phyloP scores from a whole-genome alignment of 2,329 filamentous ascomycete genomes.

The Hypoxylon sp. region DNA sequence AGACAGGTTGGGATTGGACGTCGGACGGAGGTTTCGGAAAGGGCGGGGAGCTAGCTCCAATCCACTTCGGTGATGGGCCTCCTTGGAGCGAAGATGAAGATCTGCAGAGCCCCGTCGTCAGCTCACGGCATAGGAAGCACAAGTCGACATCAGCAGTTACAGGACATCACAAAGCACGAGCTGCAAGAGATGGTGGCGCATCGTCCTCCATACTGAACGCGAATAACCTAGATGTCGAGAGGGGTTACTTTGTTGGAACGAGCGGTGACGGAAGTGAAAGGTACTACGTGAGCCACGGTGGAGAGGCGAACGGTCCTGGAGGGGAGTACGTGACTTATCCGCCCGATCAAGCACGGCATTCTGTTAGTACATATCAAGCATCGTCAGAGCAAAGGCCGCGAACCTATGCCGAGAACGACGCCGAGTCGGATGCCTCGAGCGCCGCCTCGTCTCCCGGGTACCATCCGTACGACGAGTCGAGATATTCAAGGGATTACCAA shows the following conservation, averaged over 20 bases:
- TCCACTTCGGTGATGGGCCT: slow-evolving; percentile 87
- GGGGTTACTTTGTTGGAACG: slow-evolving; percentile 75
- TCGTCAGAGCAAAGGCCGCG: slow-evolving; percentile 59
- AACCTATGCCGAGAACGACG: slow-evolving; percentile 60
- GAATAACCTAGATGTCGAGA: slow-evolving; percentile 68
- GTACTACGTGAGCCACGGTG: slow-evolving; percentile 78
- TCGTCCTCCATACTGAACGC: slow-evolving; percentile 60
- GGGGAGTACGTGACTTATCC: slow-evolving; percentile 87
- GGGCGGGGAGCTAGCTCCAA: slow-evolving; percentile 80
- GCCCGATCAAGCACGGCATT: slow-evolving; percentile 71
- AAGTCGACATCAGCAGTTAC: slow-evolving; percentile 73
- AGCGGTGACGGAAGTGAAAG: slow-evolving; percentile 78
- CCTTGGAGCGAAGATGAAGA: slow-evolving; percentile 98
- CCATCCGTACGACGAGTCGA: slow-evolving; percentile 75
- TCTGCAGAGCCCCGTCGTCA: slow-evolving; percentile 89
- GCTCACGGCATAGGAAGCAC: slow-evolving; percentile 86
- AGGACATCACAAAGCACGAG: slow-evolving; percentile 61
- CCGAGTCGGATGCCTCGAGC: slow-evolving; percentile 71
- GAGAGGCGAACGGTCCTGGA: slow-evolving; percentile 79
- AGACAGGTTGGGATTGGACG: slow-evolving; percentile 70
- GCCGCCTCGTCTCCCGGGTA: slow-evolving; percentile 69
- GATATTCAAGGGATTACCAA: slow-evolving; percentile 91
- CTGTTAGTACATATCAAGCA: slow-evolving; percentile 61
- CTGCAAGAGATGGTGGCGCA: slow-evolving; percentile 56
- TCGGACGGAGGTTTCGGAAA: slow-evolving; percentile 66